These are phyloP conservation scores for Tetrahymena borealis DNA, from an alignment of 73 alveolate species.

Conservation along the genomic window DNA sequence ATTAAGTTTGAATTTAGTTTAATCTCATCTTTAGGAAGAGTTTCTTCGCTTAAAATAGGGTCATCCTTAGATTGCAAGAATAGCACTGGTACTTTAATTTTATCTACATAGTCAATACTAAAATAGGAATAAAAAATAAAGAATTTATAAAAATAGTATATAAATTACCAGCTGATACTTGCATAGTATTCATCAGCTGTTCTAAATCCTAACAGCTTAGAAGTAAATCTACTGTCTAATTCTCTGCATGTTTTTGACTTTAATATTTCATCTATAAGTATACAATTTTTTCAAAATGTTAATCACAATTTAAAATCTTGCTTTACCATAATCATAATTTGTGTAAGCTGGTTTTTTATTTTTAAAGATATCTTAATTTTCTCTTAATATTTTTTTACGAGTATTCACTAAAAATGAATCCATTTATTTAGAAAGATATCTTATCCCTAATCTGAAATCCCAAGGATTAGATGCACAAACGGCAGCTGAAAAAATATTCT, in stretches of 20 bases:
- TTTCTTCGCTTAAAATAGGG: background rate
- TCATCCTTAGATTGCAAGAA: constrained; percentile 6
- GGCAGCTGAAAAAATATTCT: constrained; percentile 1
- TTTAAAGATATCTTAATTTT: background rate
- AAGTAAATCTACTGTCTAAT: background rate
- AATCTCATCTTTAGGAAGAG: constrained; percentile 11
- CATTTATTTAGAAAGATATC: background rate
- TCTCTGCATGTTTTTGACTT: background rate
- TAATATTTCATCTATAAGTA: background rate
- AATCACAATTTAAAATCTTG: too few species aligned
- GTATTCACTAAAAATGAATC: background rate
- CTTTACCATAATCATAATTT: background rate
- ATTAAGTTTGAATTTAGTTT: background rate
- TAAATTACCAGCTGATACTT: background rate
- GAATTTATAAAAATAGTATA: background rate
- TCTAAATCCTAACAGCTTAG: constrained; percentile 4
- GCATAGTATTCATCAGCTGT: constrained; percentile 20
- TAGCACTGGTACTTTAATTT: constrained; percentile 11
- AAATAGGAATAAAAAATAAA: background rate
- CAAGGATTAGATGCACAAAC: constrained; percentile 33
- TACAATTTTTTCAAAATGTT: background rate
- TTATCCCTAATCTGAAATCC: constrained; percentile 23
- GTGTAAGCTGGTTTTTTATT: background rate
- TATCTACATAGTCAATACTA: background rate
- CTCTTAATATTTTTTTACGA: background rate